Evolutionary conservation across 768 basidiomycete genomes (phyloP), one percentile per base, ranked within the genome.

Genomic region (Leucogyrophana mollusca): DNA sequence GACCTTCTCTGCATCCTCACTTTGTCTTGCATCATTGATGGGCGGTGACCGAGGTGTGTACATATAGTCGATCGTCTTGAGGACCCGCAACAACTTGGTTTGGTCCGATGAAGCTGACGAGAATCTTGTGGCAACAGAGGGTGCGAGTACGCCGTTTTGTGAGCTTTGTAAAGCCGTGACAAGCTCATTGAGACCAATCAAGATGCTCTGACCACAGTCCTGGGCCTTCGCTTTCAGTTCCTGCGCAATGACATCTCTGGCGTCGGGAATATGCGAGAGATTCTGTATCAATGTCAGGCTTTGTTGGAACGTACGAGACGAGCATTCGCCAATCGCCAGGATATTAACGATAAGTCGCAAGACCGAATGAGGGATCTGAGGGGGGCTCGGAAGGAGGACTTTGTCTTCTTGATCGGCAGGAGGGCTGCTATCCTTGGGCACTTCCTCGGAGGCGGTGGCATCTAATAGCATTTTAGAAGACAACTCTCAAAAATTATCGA

Each of bases 11-110:
- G 83, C 73, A 53, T 88, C 87, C 21, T 77, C 73, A 39, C 72
- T 72, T 25, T 66, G 66, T 49, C 68, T 56, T 17, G 65, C 59
- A 20, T 70, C 66, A 34, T 67, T 55, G 2, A 70, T 59, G 22
- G 74, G 56, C 8, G 73, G 57, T 7, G 71, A 55, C 40, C 74
- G 76, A 6, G 86, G 83, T 2, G 86, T 84, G 65, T 89, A 93
- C 83, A 96, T 94, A 64, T 94, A 95, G 62, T 98, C 96, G 59
- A 99, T 88, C 9, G 95, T 96, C 71, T 98, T 99, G 54, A 99
- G 74, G 11, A 99, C 87, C 10, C 96, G 79, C 6, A 99, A 75
- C 4, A 99, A 79, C 67, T 96, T 96, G n/a, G 96, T 94, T 72
- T 99, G 96, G 34, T 84, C 82, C 0, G 94, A 94, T 1, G 94